Base-by-base conservation (phyloP, 1,284 basidiomycete genomes). In the Naganishia albida region DNA sequence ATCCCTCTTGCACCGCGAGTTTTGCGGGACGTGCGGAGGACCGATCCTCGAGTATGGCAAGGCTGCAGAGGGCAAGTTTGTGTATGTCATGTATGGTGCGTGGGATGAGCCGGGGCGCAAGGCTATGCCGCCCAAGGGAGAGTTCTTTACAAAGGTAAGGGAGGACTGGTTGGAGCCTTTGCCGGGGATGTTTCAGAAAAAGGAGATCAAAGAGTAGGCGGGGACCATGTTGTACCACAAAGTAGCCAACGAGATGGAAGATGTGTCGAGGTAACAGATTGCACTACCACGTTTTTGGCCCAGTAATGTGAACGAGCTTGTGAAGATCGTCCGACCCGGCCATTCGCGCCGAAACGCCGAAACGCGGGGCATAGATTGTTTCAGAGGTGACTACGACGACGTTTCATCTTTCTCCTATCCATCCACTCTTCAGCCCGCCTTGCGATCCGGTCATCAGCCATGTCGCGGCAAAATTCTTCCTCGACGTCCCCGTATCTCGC, bases 131-230 rank as follows among this genome's bases (percentile, higher is more conserved):
- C 50, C 62, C 16, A 63, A 63, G 42, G 50, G 62, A 30, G 50
- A 54, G 62, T 54, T 63, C 38, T 54, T 52, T 23, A 52, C 62
- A 42, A 51, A 34, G 40, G 20, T 34, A 30, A 63, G 51, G 50
- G 50, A 55, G 44, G 26, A 53, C 26, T 53, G 62, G 51, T 55
- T 63, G 52, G 44, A n/a, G 7, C 62, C 52, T 3, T 34, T 63
- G 23, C 49, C 38, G n/a, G 62, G 63, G 75, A 13, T 60, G 46
- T 60, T 60, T 28, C 57, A 60, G 57, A 60, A 60, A 20, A 60
- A 23, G 57, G 57, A 60, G 38, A 60, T 50, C 46, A 60, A 60
- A 46, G 57, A 60, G 44, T 60, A 46, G 56, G 43, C 26, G 40
- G 23, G 30, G n/a, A 23, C 34, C 34, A 34, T 34, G 34, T 34